Evolutionary conservation across 2,329 filamentous ascomycete genomes (phyloP).

Genomic region (Fusarium poae): DNA sequence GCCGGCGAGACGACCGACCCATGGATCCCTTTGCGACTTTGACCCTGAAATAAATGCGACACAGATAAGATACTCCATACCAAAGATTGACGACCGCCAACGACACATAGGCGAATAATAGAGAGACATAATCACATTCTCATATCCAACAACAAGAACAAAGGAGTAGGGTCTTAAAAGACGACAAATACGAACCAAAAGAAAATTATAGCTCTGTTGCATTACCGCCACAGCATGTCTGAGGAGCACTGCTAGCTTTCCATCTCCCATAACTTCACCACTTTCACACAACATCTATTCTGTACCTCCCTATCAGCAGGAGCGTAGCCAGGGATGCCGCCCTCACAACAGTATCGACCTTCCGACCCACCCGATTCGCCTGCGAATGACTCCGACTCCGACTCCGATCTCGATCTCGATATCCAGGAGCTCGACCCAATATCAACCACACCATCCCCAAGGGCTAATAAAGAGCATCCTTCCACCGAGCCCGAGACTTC

Average conservation of each 20-base stretch:
- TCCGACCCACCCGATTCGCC: conserved; percentile 74
- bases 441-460: conserved; percentile 54
- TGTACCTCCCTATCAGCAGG: conserved; percentile 27
- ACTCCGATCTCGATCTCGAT: conserved; percentile 81
- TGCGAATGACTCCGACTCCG: conserved; percentile 79
- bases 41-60: conserved; percentile 41
- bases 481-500: conserved; percentile 61
- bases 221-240: conserved; percentile 45
- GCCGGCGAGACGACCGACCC: conserved; percentile 42
- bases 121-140: conserved; percentile 9
- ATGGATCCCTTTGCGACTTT: conserved; percentile 42
- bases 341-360: conserved; percentile 64
- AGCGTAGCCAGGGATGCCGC: conserved; percentile 66
- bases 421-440: conserved; percentile 82
- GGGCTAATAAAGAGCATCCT: conserved; percentile 48
- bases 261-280: conserved; percentile 33
- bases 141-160: conserved; percentile 7
- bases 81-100: conserved; percentile 30
- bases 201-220: conserved; percentile 9
- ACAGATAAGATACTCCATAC: conserved; percentile 31
- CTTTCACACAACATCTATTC: conserved; percentile 31
- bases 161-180: not conserved
- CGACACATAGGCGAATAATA: conserved; percentile 17
- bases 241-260: conserved; percentile 40
- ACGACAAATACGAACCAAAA: not conserved